Conservation (phyloP, 139 green algal genomes). For the Tetraselmis striata region DNA sequence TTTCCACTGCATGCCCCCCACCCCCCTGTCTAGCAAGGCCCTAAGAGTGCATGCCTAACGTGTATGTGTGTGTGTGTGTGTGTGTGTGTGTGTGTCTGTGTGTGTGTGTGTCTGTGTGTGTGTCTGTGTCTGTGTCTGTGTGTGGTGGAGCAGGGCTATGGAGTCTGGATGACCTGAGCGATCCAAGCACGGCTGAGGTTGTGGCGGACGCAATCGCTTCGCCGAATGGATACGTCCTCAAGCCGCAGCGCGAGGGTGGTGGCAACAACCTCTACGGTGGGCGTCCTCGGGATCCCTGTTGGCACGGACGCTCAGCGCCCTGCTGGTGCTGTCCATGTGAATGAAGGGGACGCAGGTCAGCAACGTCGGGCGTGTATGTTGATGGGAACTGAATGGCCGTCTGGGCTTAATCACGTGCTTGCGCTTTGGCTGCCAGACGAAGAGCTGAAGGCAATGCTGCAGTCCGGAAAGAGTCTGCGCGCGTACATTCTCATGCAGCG, state of each 20-base stretch:
- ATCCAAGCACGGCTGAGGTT: slow-evolving; percentile 32
- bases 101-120: too few relatives aligned
- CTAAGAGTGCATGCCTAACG: too few relatives aligned
- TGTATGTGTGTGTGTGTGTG: too few relatives aligned
- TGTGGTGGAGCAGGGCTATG: slow-evolving; percentile 77
- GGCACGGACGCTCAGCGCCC: too few relatives aligned
- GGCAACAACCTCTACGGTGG: slow-evolving; percentile 95
- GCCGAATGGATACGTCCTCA: slow-evolving; percentile 85
- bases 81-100: too few relatives aligned
- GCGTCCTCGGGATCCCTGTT: neutral
- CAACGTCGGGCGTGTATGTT: too few relatives aligned
- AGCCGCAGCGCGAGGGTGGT: slow-evolving; percentile 90
- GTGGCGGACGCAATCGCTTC: slow-evolving; percentile 53
- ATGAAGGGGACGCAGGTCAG: too few relatives aligned
- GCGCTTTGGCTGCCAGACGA: slow-evolving; percentile 17
- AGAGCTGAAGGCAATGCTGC: slow-evolving; percentile 47
- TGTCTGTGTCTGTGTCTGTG: too few relatives aligned
- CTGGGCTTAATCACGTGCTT: slow-evolving; percentile 7
- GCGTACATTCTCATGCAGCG: slow-evolving; percentile 97
- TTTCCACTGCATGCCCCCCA: too few relatives aligned
- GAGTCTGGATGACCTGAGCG: slow-evolving; percentile 69
- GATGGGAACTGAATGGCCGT: too few relatives aligned
- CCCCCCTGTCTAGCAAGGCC: too few relatives aligned
- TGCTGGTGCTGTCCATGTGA: too few relatives aligned
- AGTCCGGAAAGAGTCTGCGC: slow-evolving; percentile 41